Conservation (phyloP, 2,329 filamentous ascomycete species). For the Curvularia hawaiiensis region DNA sequence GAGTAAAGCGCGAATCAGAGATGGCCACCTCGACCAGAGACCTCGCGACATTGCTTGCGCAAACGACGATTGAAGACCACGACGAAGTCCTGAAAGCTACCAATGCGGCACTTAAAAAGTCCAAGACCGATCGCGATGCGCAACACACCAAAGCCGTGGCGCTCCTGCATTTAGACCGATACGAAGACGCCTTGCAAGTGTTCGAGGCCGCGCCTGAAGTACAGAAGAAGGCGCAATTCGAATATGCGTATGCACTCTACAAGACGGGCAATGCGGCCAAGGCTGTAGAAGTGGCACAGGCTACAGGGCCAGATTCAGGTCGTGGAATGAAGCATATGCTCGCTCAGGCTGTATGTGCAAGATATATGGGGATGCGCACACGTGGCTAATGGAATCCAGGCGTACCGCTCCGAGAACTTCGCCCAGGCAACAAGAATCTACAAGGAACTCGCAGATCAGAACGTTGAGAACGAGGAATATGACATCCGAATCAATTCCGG, state of each 20-base stretch:
- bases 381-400: slow-evolving; percentile 43
- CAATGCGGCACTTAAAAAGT: slow-evolving; percentile 61
- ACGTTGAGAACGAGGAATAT: slow-evolving; percentile 67
- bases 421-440: slow-evolving; percentile 69
- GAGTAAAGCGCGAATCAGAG: slow-evolving; percentile 22
- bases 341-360: slow-evolving; percentile 61
- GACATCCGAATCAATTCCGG: slow-evolving; percentile 78
- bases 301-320: slow-evolving; percentile 34
- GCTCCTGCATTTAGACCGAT: slow-evolving; percentile 81
- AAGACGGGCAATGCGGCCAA: slow-evolving; percentile 73
- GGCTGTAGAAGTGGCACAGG: slow-evolving; percentile 61
- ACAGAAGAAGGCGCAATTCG: slow-evolving; percentile 66
- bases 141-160: slow-evolving; percentile 75
- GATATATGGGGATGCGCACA: background rate
- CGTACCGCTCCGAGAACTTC: slow-evolving; percentile 78
- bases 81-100: slow-evolving; percentile 72
- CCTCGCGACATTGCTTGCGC: slow-evolving; percentile 62
- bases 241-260: slow-evolving; percentile 83
- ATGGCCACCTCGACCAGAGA: slow-evolving; percentile 53
- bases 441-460: slow-evolving; percentile 57
- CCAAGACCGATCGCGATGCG: slow-evolving; percentile 64
- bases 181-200: slow-evolving; percentile 73
- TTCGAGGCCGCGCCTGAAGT: slow-evolving; percentile 67
- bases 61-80: slow-evolving; percentile 69
- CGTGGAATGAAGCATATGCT: slow-evolving; percentile 65